phyloP scores from a whole-genome alignment of 768 basidiomycete genomes.

The Pholiota microspora region DNA sequence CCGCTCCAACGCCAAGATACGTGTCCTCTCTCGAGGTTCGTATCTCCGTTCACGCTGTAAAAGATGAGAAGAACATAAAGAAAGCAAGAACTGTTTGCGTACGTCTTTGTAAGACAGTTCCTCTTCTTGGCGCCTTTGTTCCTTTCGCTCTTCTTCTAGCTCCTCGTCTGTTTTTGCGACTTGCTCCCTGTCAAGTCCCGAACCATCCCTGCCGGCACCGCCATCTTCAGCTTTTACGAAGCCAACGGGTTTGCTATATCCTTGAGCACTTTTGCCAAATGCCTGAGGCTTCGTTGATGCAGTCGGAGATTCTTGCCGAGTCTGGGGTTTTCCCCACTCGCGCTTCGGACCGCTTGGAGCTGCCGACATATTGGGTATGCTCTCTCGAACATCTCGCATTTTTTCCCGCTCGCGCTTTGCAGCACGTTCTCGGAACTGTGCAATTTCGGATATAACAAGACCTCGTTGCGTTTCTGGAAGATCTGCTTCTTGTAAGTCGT shows the following conservation, averaged over 20 bases:
- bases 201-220: constrained; percentile 26
- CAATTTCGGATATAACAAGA: constrained; percentile 94
- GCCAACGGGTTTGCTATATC: constrained; percentile 74
- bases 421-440: constrained; percentile 91
- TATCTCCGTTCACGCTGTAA: constrained; percentile 88
- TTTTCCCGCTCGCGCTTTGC: constrained; percentile 92
- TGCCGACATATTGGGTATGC: constrained; percentile 41
- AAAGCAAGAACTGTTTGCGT: constrained; percentile 23
- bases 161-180: constrained; percentile 82
- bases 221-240: constrained; percentile 74
- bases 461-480: constrained; percentile 92
- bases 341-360: constrained; percentile 77
- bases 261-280: constrained; percentile 68
- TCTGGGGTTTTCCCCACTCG: constrained; percentile 76
- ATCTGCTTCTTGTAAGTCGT: constrained; percentile 95
- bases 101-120: constrained; percentile 88
- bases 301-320: constrained; percentile 25
- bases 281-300: constrained; percentile 44
- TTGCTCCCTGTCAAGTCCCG: constrained; percentile 31
- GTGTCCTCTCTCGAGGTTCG: constrained; percentile 82
- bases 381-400: constrained; percentile 70
- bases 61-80: constrained; percentile 2
- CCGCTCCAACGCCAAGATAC: constrained; percentile 76
- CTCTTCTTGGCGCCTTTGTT: constrained; percentile 71
- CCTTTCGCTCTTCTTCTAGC: constrained; percentile 78